These are phyloP conservation scores for Cryphonectria radicalis DNA, from an alignment of 2,329 filamentous ascomycete genomes.

Conservation along the genomic window DNA sequence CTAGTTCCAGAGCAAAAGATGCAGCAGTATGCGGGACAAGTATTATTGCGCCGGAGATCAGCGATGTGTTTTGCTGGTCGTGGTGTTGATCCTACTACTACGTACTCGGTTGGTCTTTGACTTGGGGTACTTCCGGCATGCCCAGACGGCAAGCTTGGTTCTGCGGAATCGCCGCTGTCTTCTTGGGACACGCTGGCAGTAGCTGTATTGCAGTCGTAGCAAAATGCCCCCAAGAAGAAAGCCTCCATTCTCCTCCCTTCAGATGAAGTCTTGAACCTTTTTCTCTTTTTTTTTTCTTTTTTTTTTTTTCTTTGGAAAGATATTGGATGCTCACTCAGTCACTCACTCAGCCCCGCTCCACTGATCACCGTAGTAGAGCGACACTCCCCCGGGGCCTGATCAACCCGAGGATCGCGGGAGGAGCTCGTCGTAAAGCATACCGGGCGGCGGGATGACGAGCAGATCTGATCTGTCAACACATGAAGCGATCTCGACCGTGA, in stretches of 20 bases:
- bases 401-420: background rate
- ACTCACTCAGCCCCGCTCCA: background rate
- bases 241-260: too few species aligned
- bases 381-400: background rate
- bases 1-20: background rate
- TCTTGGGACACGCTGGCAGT: background rate
- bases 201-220: background rate
- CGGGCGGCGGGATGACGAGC: conserved; percentile 1
- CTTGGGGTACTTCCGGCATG: background rate
- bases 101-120: background rate
- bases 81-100: background rate
- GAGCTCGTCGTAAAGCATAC: background rate
- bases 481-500: background rate
- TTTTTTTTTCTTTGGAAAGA: too few species aligned
- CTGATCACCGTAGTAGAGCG: background rate
- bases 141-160: background rate
- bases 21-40: background rate
- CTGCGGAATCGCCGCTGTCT: background rate
- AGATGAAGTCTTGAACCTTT: background rate
- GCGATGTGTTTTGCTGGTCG: background rate
- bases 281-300: too few species aligned
- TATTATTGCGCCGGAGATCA: background rate
- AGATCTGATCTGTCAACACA: conserved; percentile 6
- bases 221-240: background rate
- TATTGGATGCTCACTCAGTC: background rate